Evolutionary conservation across 257 asterid genomes (phyloP), one percentile per base, ranked within the genome.

Genomic region (Marsdenia floribunda): DNA sequence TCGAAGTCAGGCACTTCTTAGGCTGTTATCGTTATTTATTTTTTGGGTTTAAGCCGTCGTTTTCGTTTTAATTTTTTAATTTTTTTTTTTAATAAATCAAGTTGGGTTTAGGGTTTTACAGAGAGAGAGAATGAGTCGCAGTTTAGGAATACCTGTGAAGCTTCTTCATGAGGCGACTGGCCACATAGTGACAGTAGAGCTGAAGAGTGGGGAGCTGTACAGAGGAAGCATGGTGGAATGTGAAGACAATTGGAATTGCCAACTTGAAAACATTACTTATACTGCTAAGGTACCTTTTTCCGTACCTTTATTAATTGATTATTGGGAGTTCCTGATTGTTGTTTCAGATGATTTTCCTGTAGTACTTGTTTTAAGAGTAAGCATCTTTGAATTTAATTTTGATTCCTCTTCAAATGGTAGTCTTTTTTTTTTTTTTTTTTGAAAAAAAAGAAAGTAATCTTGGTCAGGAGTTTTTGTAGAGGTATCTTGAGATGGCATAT

Each of bases 151-250:
- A 67, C 97, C 97, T 80, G 97, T 94, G 89, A 94, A 94, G 93
- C 93, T 94, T 80, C 91, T 94, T 66, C 97, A 94, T 84, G 98
- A 93, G 81, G 96, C 97, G 79, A 87, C 97, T 29, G 97, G 97
- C 7, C 97, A 94, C 81, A 76, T 91, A 12, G 98, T 94, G 63
- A 91, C 96, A 22, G 97, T 91, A 65, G 97, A 94, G 82, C 86
- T 91, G 73, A 94, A 90, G 82, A 94, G 96, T 81, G 98, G 98
- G 55, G 97, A 91, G 90, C 86, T 94, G 0, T 94, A 94, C 67
- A 84, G 97, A 53, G 97, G 98, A 67, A 91, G 97, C 79, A 91
- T 94, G 98, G 81, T 86, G 65, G 90, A 86, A 80, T 86, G 90
- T 72, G 87, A 88, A 69, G 89, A 83, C 72, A 87, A 87, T 49